phyloP scores from a whole-genome alignment of 345 rosid genomes.

The Moricandia arvensis region DNA sequence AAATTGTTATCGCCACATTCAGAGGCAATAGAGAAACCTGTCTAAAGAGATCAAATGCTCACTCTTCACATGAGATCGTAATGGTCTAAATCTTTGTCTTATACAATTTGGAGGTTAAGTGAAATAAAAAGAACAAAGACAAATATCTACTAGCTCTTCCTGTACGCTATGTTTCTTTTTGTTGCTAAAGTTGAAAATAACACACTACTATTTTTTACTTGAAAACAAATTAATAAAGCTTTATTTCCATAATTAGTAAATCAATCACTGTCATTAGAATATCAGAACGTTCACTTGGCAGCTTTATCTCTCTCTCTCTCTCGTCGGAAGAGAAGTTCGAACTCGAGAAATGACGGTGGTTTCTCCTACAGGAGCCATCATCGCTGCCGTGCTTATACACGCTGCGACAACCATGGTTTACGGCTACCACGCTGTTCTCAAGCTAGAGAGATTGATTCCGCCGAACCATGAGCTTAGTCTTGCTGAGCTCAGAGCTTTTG shows the following conservation, averaged over 20 bases:
- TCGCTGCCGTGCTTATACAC: slow-evolving; percentile 20
- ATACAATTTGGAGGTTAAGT: neutral
- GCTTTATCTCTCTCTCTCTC: slow-evolving; percentile 18
- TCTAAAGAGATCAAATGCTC: too few species aligned
- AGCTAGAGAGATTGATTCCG: slow-evolving; percentile 64
- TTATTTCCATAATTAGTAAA: neutral
- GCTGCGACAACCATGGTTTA: slow-evolving; percentile 30
- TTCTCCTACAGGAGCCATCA: slow-evolving; percentile 33
- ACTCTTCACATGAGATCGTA: neutral
- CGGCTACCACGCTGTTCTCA: slow-evolving; percentile 53
- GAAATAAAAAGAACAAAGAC: too few species aligned
- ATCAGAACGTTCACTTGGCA: slow-evolving; percentile 35
- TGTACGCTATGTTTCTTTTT: too few species aligned
- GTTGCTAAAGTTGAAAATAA: too few species aligned
- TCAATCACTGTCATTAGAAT: slow-evolving; percentile 35
- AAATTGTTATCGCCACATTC: too few species aligned
- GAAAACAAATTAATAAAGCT: too few species aligned
- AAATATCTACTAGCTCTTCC: too few species aligned
- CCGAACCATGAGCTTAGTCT: slow-evolving; percentile 48
- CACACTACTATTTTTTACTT: too few species aligned
- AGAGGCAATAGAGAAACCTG: neutral
- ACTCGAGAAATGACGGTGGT: slow-evolving; percentile 36
- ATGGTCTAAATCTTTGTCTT: neutral
- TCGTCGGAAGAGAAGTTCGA: slow-evolving; percentile 10
- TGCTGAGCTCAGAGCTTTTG: slow-evolving; percentile 63